Base-by-base conservation (phyloP, 805 yeast genomes). In the Monosporozyma yasuniensis region DNA sequence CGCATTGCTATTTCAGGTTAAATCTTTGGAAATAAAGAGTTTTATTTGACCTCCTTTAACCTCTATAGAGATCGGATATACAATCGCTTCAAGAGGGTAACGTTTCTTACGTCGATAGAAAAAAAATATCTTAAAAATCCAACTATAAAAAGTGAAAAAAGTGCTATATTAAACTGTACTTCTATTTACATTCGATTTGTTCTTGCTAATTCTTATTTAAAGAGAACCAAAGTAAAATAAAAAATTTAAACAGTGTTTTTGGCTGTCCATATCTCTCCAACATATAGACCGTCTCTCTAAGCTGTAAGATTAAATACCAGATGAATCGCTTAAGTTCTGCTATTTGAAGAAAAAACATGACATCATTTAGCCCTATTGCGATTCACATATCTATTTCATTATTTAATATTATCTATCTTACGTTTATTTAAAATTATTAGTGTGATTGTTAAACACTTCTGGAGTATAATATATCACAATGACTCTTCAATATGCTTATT, bases 281-380 rank as follows among this genome's bases (percentile, higher is more conserved):
- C 61, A 54, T 53, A 46, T 30, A 53, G 57, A 54, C 52, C 52
- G 61, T 59, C 64, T 54, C 64, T 54, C 54, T 59, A 59, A 61
- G 43, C 64, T 61, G 64, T 61, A 27, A 61, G 61, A 61, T 47
- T 42, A 18, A 46, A 51, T 28, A 35, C 44, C 38, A 42, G 39
- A 18, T 46, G 51, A 57, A 56, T 59, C 48, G 57, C 57, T 54
- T 56, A 61, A 61, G 64, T 59, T 61, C 64, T 54, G 64, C 60
- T 55, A 54, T 49, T 32, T 48, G 52, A 52, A 37, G 46, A 44
- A 18, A 44, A 23, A 10, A 1, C 41, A 47, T n/a, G 19, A 48
- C 52, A 47, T 51, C 30, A 48, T 47, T 49, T 50, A 53, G 60
- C 64, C 54, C 60, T 61, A 61, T 55, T 56, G 58, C 57, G 44